Evolutionary conservation across 2,329 filamentous ascomycete genomes (phyloP).

Genomic region (Epichloe typhina): DNA sequence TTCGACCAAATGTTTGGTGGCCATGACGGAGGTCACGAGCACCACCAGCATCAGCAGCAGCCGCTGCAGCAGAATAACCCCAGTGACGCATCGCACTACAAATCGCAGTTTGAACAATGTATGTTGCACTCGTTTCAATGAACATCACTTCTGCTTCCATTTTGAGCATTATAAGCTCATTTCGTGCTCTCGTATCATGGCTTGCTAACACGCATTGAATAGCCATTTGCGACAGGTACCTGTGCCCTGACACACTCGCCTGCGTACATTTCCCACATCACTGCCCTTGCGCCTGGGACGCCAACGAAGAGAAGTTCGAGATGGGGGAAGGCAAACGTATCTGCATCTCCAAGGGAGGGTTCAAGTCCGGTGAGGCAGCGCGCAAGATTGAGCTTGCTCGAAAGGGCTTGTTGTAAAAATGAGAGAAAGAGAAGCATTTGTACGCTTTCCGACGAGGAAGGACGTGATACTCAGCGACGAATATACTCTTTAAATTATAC

Average conservation of each 20-base stretch:
- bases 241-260: conserved; percentile 85
- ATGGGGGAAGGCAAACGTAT: conserved; percentile 57
- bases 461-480: neutral
- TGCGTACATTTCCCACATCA: conserved; percentile 96
- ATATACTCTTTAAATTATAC: neutral
- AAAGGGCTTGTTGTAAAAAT: conserved; percentile 49
- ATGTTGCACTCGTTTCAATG: conserved; percentile 12
- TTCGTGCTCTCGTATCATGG: too few relatives aligned
- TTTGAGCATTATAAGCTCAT: neutral
- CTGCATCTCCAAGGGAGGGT: conserved; percentile 65
- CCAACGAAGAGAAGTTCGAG: conserved; percentile 67
- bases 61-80: conserved; percentile 53
- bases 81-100: conserved; percentile 74
- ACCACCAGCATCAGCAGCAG: conserved; percentile 34
- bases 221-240: conserved; percentile 86
- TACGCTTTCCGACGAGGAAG: neutral
- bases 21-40: conserved; percentile 28
- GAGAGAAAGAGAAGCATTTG: neutral
- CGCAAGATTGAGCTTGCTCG: conserved; percentile 69
- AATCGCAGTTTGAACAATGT: conserved; percentile 56
- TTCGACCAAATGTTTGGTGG: conserved; percentile 94
- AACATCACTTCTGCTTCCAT: neutral
- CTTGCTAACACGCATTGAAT: neutral
- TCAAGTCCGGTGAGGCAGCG: conserved; percentile 55
- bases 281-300: conserved; percentile 78